Evolutionary conservation across 148 eudicot species (phyloP), one percentile per base, ranked within the genome.

Genomic region (Drosera capensis): DNA sequence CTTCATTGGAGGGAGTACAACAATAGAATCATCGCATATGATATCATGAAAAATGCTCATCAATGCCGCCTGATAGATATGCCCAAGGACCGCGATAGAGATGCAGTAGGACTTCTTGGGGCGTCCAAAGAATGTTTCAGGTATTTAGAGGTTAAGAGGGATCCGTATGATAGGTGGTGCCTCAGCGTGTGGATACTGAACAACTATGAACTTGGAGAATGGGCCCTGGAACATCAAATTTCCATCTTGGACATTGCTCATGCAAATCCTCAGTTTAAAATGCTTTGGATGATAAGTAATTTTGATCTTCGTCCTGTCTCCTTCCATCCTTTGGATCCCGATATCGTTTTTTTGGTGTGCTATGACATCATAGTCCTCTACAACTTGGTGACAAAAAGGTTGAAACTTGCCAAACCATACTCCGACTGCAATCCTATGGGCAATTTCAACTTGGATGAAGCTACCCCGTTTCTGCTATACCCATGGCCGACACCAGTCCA

Each of bases 1-100:
- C 55, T 51, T 24, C 55, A 51, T 8, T 51, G 55, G 55, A 51
- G 55, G 15, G 55, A 51, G 16, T 51, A 51, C 34, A 51, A 51
- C 20, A 51, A 51, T 34, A 23, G 55, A 39, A 51, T 51, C 55
- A 38, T 51, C n/a, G 43, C 55, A 8, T 51, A 24, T 18, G 31
- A 51, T 40, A 21, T 34, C 6, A 39, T 8, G 19, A 14, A 8
- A 0, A 36, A 51, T 20, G 24, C 20, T 7, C 20, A 39, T 1
- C 1, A 37, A 39, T 51, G 55, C 17, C 55, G 45, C 5, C 17
- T 51, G 55, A 28, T 51, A 4, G 55, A 38, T 15, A 51, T 51
- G 55, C 55, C 55, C 3, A 51, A 16, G 17, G 43, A 24, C 15
- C 44, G 55, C 6, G 55, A 38, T 15, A 51, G 55, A 17, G 55